Percentiles rank a stretch among this genome's conserved stretches.
These are phyloP conservation scores for Calonectria pseudoturangicola DNA, from an alignment of 2,329 filamentous ascomycete genomes.

Conservation along the genomic window DNA sequence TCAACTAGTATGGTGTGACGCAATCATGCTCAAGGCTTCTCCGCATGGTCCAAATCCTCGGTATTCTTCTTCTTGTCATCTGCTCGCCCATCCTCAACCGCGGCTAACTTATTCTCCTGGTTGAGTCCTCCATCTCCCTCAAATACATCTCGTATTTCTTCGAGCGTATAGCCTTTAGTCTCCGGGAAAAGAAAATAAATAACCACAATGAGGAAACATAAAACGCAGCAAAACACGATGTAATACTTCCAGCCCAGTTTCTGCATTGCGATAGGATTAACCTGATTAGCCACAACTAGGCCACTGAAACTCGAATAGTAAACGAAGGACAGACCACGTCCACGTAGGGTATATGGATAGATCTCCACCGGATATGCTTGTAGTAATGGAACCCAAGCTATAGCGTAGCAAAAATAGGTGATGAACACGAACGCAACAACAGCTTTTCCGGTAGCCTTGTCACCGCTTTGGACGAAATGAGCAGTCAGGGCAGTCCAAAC, in stretches of 20 bases:
- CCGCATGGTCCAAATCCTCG: no score
- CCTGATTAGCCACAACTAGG: constrained; percentile 61
- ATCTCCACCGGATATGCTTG: constrained; percentile 56
- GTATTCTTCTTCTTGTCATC: background rate
- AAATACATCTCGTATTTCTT: constrained; percentile 57
- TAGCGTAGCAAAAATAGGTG: constrained; percentile 61
- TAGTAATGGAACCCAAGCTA: constrained; percentile 60
- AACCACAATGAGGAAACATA: constrained; percentile 56
- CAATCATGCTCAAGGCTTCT: no score
- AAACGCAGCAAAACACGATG: constrained; percentile 61
- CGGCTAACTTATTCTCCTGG: background rate
- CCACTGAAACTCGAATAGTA: constrained; percentile 45
- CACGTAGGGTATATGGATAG: constrained; percentile 49
- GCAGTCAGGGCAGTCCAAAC: constrained; percentile 57
- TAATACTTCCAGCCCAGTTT: constrained; percentile 64
- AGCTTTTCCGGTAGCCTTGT: constrained; percentile 48
- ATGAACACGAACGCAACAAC: constrained; percentile 63
- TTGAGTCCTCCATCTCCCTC: constrained; percentile 43
- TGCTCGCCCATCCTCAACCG: background rate
- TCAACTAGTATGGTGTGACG: no score
- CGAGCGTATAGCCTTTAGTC: constrained; percentile 56
- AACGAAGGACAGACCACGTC: constrained; percentile 45
- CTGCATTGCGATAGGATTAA: constrained; percentile 63
- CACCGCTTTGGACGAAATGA: constrained; percentile 43
- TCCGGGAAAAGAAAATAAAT: constrained; percentile 63